Base-by-base conservation (phyloP, 2,329 filamentous ascomycete genomes). In the Cadophora gregata region DNA sequence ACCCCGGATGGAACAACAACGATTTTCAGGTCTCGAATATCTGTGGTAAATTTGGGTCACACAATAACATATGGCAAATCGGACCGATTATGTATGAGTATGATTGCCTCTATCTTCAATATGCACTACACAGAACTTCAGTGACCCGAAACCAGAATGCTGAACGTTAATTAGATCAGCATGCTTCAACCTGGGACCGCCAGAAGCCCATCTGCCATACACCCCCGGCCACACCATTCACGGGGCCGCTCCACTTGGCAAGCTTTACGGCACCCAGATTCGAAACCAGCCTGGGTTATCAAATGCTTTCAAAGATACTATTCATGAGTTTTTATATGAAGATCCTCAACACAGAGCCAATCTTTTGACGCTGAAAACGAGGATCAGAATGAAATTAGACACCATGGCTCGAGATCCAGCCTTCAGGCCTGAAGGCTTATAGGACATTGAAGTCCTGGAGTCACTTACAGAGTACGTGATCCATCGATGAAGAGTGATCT, bases 41-140 rank as follows among this genome's bases (percentile, higher is more conserved):
- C 16, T 62, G 59, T n/a, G 59, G 59, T 1, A 24, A 48, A 16
- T 65, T 31, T 31, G 65, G 47, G 19, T 29, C 45, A 24, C 47
- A n/a, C 31, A 61, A 38, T 2, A 67, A 67, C 21, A 25, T 67
- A 7, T 67, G 65, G 64, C 38, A 51, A n/a, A 45, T 66, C 8
- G 64, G 64, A 16, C n/a, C 31, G 1, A 45, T 59, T 21, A 66
- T 66, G 64, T 55, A 47, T 10, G 10, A 31, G 36, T 45, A 29
- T 10, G 36, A 38, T 8, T 12, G 36, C 36, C 36, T 33, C 31
- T 33, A 38, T 8, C 16, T 12, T 3, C 36, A 38, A 8, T 38
- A 38, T 38, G 8, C 36, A 38, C 3, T 38, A 7, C 3, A 8
- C 36, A 33, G 31, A 33, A 38, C 16, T 38, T 45, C 33, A 16